Conservation (phyloP, 2,329 filamentous ascomycete genomes). For the Leptographium flavum region DNA sequence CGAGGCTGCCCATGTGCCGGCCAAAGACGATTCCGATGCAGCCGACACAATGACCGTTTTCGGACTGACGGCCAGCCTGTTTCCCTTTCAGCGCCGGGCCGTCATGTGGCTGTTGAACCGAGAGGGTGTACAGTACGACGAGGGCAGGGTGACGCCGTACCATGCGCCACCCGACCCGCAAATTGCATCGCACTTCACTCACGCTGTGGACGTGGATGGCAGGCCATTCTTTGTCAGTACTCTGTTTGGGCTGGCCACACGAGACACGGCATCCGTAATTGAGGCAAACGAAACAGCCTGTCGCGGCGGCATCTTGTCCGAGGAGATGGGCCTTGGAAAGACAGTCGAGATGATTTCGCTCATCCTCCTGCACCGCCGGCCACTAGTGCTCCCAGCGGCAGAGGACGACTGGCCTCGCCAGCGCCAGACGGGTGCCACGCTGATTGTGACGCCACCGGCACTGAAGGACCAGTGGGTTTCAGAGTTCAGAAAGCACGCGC, state of each 20-base stretch:
- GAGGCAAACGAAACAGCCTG: slow-evolving; percentile 24
- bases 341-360: slow-evolving; percentile 63
- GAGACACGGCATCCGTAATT: slow-evolving; percentile 31
- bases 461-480: slow-evolving; percentile 47
- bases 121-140: slow-evolving; percentile 40
- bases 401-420: slow-evolving; percentile 41
- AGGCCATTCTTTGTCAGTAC: slow-evolving; percentile 31
- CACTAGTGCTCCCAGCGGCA: slow-evolving; percentile 13
- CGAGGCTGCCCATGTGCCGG: slow-evolving; percentile 49
- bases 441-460: slow-evolving; percentile 46
- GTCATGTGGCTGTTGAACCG: slow-evolving; percentile 55
- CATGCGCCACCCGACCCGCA: slow-evolving; percentile 4
- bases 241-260: slow-evolving; percentile 44
- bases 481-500: slow-evolving; percentile 45
- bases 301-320: slow-evolving; percentile 53
- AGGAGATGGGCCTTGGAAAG: slow-evolving; percentile 77
- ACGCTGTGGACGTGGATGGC: slow-evolving; percentile 29
- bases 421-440: slow-evolving; percentile 39
- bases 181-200: slow-evolving; percentile 29
- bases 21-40: slow-evolving; percentile 24
- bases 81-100: slow-evolving; percentile 58
- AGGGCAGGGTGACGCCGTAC: slow-evolving; percentile 15
- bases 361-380: slow-evolving; percentile 46
- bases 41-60: slow-evolving; percentile 24
- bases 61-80: slow-evolving; percentile 37